Base-by-base conservation (phyloP, 2,329 filamentous ascomycete species). In the Diplodia sapinea region DNA sequence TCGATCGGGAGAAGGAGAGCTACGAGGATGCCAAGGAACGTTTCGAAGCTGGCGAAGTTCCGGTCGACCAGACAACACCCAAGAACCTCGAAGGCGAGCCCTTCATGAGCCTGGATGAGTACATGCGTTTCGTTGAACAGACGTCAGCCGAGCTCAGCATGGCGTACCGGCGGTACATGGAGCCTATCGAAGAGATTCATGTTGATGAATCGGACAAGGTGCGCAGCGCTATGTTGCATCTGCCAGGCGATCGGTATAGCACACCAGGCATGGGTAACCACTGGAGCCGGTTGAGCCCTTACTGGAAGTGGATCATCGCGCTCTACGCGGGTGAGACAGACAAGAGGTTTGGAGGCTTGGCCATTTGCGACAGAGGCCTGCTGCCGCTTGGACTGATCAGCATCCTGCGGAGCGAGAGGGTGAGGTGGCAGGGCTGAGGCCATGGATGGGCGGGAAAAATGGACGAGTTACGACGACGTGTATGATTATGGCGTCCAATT, bases 81-180 rank as follows among this genome's bases (percentile, higher is more conserved):
- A 12, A 73, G 71, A 12, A 73, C 72, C 23, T 79, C 73, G 76
- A 72, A 68, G 29, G 69, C 4, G 74, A 78, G 6, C 73, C 70
- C 0, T 86, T 86, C 74, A 77, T 86, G 70, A 70, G 74, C 4
- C 79, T 83, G 20, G 79, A 81, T 0, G 83, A 86, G 69, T 86
- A 78, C 71, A 72, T 72, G 1, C 74, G 74, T 2, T 80, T 81
- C 71, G 76, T 82, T 9, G 82, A 84, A 66, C 78, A 81, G 47
- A 81, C 70, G 68, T 75, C 26, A 61, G 68, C 7, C 68, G 75
- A 74, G 26, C 73, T 85, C 12, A 56, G 69, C 12, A 13, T 71
- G 0, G 76, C 79, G 7, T 85, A 81, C 72, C 57, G 66, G 2
- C 26, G 71, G 17, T 74, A 86, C 6, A 76, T 83, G 68, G 61